Conservation (phyloP, 2,329 filamentous ascomycete genomes). For the Aspergillus spinulosporus region DNA sequence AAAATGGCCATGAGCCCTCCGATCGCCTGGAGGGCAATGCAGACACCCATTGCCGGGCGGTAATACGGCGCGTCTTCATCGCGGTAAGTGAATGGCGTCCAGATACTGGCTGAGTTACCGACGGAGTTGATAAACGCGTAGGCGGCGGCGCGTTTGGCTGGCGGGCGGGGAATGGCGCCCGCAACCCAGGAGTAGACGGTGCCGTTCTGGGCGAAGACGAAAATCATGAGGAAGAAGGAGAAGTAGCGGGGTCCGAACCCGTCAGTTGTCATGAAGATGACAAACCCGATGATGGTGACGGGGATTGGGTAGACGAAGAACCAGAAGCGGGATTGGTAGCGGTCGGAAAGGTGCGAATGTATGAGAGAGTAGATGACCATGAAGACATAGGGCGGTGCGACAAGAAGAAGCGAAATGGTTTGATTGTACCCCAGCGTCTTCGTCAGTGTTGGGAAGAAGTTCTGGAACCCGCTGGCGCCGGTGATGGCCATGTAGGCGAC, state of each 20-base stretch:
- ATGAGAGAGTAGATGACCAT: conserved; percentile 52
- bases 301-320: conserved; percentile 56
- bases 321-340: conserved; percentile 50
- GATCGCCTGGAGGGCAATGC: conserved; percentile 43
- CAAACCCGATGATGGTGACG: conserved; percentile 52
- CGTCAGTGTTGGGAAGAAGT: conserved; percentile 58
- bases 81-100: conserved; percentile 53
- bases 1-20: conserved; percentile 37
- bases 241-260: conserved; percentile 57
- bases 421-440: conserved; percentile 46
- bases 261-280: conserved; percentile 56
- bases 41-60: conserved; percentile 44
- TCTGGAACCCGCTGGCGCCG: conserved; percentile 55
- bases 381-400: conserved; percentile 56
- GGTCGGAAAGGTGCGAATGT: conserved; percentile 50
- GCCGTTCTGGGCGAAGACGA: conserved; percentile 57
- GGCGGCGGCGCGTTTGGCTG: conserved; percentile 57
- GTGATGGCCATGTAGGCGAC: conserved; percentile 53
- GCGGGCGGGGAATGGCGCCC: conserved; percentile 52
- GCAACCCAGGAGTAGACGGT: conserved; percentile 54
- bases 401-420: conserved; percentile 53
- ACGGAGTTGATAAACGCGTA: conserved; percentile 58
- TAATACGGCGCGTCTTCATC: conserved; percentile 42
- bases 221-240: conserved; percentile 57
- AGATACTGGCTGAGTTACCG: conserved; percentile 56